A percentile compares a stretch with the other conserved stretches of the same genome.
These are phyloP conservation scores for Candida insectorum DNA, from an alignment of 805 yeast species.

Conservation along the genomic window DNA sequence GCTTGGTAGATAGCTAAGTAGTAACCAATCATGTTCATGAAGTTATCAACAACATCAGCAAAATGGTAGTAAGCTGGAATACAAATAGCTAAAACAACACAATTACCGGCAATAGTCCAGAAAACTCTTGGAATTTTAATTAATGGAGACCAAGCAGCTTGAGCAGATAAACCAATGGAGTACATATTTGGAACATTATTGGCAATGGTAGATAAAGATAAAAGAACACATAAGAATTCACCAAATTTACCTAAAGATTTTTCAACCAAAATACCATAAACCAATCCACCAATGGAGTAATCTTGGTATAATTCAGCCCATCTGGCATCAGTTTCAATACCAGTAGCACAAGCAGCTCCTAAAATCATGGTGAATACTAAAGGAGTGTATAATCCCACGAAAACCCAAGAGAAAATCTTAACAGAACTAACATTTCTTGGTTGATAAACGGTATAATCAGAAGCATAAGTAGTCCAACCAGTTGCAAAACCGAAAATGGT, in stretches of 20 bases:
- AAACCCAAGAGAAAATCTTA: conserved; percentile 62
- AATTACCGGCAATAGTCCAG: conserved; percentile 79
- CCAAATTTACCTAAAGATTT: conserved; percentile 87
- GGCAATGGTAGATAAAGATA: conserved; percentile 84
- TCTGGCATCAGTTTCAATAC: conserved; percentile 41
- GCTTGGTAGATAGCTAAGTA: conserved; percentile 84
- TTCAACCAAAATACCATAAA: conserved; percentile 72
- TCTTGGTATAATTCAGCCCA: conserved; percentile 27
- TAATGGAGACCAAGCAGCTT: conserved; percentile 76
- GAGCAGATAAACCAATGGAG: conserved; percentile 84
- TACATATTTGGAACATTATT: conserved; percentile 94
- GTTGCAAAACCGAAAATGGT: conserved; percentile 84
- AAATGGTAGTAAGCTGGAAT: conserved; percentile 84
- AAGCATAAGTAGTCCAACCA: conserved; percentile 92
- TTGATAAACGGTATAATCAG: conserved; percentile 90
- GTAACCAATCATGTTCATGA: conserved; percentile 90
- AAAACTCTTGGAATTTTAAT: conserved; percentile 73
- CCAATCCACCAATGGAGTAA: conserved; percentile 62
- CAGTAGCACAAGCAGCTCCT: conserved; percentile 85
- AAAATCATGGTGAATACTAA: conserved; percentile 68
- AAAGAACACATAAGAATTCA: conserved; percentile 79
- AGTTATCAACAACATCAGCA: conserved; percentile 69
- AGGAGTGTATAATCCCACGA: conserved; percentile 64
- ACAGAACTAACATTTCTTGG: conserved; percentile 56
- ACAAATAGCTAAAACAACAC: conserved; percentile 76